Evolutionary conservation across 176 grass and related monocot species (phyloP).

Genomic region (Avena insularis): DNA sequence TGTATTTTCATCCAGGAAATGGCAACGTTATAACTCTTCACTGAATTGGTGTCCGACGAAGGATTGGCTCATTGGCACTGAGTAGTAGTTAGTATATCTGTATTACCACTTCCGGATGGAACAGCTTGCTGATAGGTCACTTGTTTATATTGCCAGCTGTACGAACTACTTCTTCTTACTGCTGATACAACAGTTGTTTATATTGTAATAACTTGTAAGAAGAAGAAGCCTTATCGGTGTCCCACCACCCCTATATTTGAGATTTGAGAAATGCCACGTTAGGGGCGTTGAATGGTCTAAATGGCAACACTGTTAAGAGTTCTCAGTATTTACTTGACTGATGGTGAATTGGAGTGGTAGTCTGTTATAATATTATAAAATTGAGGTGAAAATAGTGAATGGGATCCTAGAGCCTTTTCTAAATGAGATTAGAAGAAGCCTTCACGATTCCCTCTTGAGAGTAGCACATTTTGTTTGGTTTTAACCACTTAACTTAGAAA

Average conservation of each 20-base stretch:
- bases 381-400: neutral
- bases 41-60: neutral
- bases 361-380: neutral
- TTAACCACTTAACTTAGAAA: neutral
- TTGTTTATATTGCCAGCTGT: slow-evolving; percentile 11
- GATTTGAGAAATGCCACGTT: neutral
- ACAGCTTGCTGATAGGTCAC: neutral
- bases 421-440: neutral
- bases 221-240: neutral
- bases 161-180: neutral
- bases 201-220: neutral
- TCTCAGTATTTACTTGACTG: neutral
- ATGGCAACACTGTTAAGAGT: neutral
- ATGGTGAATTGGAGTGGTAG: neutral
- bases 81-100: neutral
- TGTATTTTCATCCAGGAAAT: neutral
- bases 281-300: neutral
- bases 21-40: neutral
- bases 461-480: slow-evolving; percentile 13
- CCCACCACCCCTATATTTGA: slow-evolving; percentile 6
- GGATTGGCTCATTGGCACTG: slow-evolving; percentile 1
- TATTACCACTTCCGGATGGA: neutral
- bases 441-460: neutral
- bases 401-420: neutral
- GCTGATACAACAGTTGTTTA: neutral